These are phyloP conservation scores for Pythium phragmiticola DNA, from an alignment of 352 stramenopile genomes.

Conservation along the genomic window DNA sequence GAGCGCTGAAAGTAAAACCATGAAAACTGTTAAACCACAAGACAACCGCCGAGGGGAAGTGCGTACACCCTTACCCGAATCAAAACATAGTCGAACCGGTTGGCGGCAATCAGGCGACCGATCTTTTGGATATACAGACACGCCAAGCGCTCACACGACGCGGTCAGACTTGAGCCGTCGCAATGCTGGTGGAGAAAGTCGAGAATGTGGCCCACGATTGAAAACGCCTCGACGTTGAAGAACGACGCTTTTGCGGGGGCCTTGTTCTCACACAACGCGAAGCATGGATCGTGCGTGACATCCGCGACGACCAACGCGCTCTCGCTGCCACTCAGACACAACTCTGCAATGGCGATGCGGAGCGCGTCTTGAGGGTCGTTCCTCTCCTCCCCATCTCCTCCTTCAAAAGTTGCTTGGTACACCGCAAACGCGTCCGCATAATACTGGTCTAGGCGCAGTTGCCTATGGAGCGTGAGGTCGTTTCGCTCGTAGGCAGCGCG, in stretches of 20 bases:
- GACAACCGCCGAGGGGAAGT: not conserved
- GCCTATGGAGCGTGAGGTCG: slow-evolving; percentile 20
- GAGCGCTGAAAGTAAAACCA: slow-evolving; percentile 31
- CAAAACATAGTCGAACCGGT: slow-evolving; percentile 52
- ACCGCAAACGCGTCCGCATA: slow-evolving; percentile 15
- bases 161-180: not conserved
- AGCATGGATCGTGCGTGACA: slow-evolving; percentile 39
- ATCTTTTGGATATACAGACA: slow-evolving; percentile 52
- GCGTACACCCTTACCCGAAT: slow-evolving; percentile 34
- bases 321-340: slow-evolving; percentile 45
- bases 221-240: slow-evolving; percentile 57
- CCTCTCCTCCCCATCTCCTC: not conserved
- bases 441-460: slow-evolving; percentile 24
- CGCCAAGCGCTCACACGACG: slow-evolving; percentile 31
- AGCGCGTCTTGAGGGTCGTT: slow-evolving; percentile 27
- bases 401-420: slow-evolving; percentile 14
- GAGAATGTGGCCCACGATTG: slow-evolving; percentile 43
- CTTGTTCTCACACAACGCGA: slow-evolving; percentile 30
- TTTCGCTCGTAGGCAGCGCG: slow-evolving; percentile 7
- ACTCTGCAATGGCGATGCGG: slow-evolving; percentile 35
- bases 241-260: slow-evolving; percentile 22
- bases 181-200: slow-evolving; percentile 34
- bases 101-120: slow-evolving; percentile 42
- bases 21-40: not conserved
- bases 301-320: slow-evolving; percentile 22